Base-by-base conservation (phyloP, 441 rosid genomes). In the Gossypium schwendimanii region DNA sequence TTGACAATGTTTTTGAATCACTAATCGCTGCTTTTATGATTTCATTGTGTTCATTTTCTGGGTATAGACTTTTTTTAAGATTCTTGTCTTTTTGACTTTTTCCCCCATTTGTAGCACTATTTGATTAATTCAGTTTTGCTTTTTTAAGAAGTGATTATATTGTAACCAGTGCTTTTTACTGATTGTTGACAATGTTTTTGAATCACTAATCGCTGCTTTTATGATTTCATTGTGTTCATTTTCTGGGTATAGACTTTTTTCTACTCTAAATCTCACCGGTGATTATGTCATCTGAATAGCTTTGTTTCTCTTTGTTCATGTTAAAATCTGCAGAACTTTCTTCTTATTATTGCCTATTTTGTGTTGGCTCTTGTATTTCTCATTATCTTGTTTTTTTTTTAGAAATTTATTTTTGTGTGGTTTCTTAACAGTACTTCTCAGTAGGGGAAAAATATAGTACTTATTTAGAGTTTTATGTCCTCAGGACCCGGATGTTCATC, bases 401-500 rank as follows among this genome's bases (percentile, higher is more conserved):
- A 44, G 14, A 44, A 44, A 9, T 11, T 10, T 12, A 10, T 11
- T 2, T 31, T 63, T 52, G 9, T 10, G 8, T 6, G 39, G 39
- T 0, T 73, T 45, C 20, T 4, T 17, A 41, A 20, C 33, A 28
- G 58, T 21, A 12, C 63, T 60, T 58, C 41, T 60, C 41, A 60
- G 6, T 8, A 58, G 6, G 45, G 12, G 6, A 61, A 61, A 61
- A 31, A 15, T 2, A 61, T 0, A 31, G 44, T 62, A 36, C 67
- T 71, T 54, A 36, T 36, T 50, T 57, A 10, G 26, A 61, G 24
- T 41, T 62, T 7, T 63, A 17, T 75, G 72, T 59, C 45, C 69
- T 41, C 68, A 94, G 98, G 98, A 63, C 98, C 98, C 66, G 98
- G 98, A 71, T 94, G 97, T 80, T 92, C 98, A 47, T 92, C 98